phyloP scores from a whole-genome alignment of 106 monocot genomes.

The Triglochin maritima region DNA sequence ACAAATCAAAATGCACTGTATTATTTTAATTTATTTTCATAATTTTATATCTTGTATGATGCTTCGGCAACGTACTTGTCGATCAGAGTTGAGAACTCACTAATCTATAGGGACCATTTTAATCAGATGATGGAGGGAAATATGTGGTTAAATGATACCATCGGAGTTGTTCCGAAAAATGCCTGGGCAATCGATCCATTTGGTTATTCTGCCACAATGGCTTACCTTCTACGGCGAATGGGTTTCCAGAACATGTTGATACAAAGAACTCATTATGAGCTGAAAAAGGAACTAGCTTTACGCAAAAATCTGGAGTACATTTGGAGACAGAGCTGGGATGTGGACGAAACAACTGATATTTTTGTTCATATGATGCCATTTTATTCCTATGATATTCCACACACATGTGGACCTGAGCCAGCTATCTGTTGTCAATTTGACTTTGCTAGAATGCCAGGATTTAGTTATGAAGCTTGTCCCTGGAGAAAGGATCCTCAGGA shows the following conservation, averaged over 20 bases:
- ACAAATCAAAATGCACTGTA: no score
- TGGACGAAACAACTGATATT: slow-evolving; percentile 81
- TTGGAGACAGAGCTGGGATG: slow-evolving; percentile 96
- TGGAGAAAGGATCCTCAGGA: slow-evolving; percentile 84
- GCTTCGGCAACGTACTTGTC: no score
- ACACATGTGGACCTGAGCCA: slow-evolving; percentile 96
- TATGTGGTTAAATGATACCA: slow-evolving; percentile 85
- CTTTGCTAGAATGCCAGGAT: slow-evolving; percentile 80
- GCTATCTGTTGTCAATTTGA: slow-evolving; percentile 98
- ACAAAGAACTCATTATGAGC: slow-evolving; percentile 94
- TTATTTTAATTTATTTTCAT: no score
- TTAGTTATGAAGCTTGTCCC: slow-evolving; percentile 74
- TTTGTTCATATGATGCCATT: slow-evolving; percentile 99
- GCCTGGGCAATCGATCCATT: slow-evolving; percentile 97
- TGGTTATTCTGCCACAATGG: slow-evolving; percentile 96
- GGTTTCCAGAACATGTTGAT: slow-evolving; percentile 97
- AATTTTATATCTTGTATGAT: no score
- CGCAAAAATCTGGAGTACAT: slow-evolving; percentile 75
- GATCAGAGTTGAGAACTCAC: no score
- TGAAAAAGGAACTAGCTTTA: slow-evolving; percentile 86
- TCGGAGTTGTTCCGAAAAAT: slow-evolving; percentile 85
- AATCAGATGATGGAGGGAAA: slow-evolving; percentile 91
- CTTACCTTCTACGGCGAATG: slow-evolving; percentile 85
- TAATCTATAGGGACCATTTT: not conserved
- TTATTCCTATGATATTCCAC: slow-evolving; percentile 98